Conservation (phyloP, 306 rosid species). For the Corylus americana region DNA sequence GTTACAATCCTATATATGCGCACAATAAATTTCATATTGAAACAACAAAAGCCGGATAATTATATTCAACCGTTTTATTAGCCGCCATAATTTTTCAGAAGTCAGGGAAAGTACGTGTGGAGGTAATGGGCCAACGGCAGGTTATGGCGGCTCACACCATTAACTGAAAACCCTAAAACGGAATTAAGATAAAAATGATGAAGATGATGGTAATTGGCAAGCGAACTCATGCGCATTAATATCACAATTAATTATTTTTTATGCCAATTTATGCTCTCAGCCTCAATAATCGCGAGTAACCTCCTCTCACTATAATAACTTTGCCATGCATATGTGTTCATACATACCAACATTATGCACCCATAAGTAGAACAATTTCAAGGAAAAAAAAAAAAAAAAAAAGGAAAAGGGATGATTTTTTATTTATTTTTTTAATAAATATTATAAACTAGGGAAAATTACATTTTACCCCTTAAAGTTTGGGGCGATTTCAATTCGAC, state of each 20-base stretch:
- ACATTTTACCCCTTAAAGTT: too few relatives aligned
- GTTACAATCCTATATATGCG: neutral
- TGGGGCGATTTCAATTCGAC: too few relatives aligned
- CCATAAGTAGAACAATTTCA: too few relatives aligned
- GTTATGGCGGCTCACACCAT: neutral
- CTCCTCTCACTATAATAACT: neutral
- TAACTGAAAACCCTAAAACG: neutral
- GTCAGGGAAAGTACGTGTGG: neutral
- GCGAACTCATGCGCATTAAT: conserved; percentile 6
- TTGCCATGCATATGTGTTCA: neutral
- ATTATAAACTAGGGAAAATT: too few relatives aligned
- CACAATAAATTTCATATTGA: neutral
- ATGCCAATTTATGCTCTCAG: conserved; percentile 21
- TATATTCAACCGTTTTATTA: neutral
- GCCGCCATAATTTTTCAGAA: neutral
- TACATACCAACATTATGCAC: neutral
- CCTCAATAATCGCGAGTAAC: conserved; percentile 30
- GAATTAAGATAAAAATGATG: neutral
- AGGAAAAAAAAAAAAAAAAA: too few relatives aligned
- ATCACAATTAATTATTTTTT: conserved; percentile 20
- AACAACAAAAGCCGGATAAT: neutral
- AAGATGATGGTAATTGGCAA: neutral
- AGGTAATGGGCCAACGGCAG: neutral
- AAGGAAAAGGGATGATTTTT: too few relatives aligned
- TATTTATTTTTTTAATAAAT: too few relatives aligned